Percentiles rank a stretch among this genome's conserved stretches.
phyloP scores from a whole-genome alignment of 768 basidiomycete species.

The Psilocybe cubensis region DNA sequence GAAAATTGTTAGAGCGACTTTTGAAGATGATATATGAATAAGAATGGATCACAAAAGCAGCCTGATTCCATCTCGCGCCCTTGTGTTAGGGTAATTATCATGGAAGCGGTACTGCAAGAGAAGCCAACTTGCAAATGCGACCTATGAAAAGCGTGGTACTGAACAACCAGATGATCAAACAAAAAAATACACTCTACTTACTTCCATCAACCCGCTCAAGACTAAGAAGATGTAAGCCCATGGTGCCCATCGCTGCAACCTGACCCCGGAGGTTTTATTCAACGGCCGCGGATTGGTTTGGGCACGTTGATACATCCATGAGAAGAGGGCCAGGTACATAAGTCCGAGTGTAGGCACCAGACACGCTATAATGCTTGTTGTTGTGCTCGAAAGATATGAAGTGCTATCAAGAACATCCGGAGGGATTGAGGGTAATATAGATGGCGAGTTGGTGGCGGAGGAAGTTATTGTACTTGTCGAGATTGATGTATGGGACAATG shows the following conservation, averaged over 20 bases:
- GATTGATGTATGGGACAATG: background rate
- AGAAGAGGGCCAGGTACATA: constrained; percentile 54
- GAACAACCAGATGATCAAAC: background rate
- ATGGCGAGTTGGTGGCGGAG: background rate
- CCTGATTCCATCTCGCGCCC: constrained; percentile 45
- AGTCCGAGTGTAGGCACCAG: constrained; percentile 38
- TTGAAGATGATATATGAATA: background rate
- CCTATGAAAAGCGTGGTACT: constrained; percentile 41
- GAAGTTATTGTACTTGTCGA: background rate
- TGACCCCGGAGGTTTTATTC: constrained; percentile 52
- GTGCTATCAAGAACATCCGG: constrained; percentile 14
- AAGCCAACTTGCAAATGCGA: constrained; percentile 62
- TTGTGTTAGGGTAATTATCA: constrained; percentile 51
- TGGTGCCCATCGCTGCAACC: constrained; percentile 54
- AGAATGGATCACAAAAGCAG: constrained; percentile 46
- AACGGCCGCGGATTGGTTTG: constrained; percentile 48
- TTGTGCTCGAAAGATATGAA: constrained; percentile 36
- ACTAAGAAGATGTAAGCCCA: constrained; percentile 56
- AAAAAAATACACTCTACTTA: constrained; percentile 20
- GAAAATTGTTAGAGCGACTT: constrained; percentile 1
- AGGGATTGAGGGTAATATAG: constrained; percentile 9
- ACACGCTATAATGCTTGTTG: constrained; percentile 39
- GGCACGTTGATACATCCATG: constrained; percentile 51
- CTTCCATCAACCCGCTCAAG: constrained; percentile 50
- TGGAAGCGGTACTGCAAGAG: constrained; percentile 58